A percentile compares a stretch with the other conserved stretches of the same genome.
Conservation (phyloP, 2,329 filamentous ascomycete species). For the Blastomyces emzantsi region DNA sequence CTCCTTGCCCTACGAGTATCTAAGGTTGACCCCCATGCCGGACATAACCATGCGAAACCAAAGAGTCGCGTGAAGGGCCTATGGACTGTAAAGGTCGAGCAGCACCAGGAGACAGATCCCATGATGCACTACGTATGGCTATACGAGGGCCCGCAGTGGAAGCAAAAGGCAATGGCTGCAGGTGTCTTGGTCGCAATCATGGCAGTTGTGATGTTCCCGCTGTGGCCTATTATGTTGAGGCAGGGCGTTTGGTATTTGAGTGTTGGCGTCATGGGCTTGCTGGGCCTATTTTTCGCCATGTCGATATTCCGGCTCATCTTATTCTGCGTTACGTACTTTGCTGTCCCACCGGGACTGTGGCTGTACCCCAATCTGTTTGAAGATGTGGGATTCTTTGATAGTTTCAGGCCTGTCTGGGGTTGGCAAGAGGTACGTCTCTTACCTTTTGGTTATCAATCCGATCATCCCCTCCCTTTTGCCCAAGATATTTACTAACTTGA, state of each 20-base stretch:
- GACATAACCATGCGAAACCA: conserved; percentile 56
- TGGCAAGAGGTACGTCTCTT: conserved; percentile 76
- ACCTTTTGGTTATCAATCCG: neutral
- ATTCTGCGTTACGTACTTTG: conserved; percentile 87
- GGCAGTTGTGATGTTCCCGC: conserved; percentile 82
- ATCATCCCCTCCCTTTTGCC: neutral
- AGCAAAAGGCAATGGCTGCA: conserved; percentile 81
- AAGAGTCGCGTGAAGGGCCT: conserved; percentile 88
- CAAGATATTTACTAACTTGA: neutral
- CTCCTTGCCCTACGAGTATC: conserved; percentile 84
- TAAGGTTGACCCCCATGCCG: conserved; percentile 70
- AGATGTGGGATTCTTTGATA: conserved; percentile 96
- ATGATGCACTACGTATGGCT: conserved; percentile 90
- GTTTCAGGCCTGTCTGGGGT: conserved; percentile 90
- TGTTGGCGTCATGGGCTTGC: conserved; percentile 81
- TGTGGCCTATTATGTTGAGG: conserved; percentile 87
- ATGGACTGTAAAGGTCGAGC: conserved; percentile 93
- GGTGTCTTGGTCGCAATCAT: conserved; percentile 79
- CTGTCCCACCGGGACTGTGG: conserved; percentile 81
- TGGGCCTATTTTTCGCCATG: conserved; percentile 95
- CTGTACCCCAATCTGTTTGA: conserved; percentile 97
- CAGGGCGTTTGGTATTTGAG: conserved; percentile 96
- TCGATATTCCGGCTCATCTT: conserved; percentile 92
- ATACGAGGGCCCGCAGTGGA: conserved; percentile 88
- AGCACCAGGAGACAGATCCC: conserved; percentile 67